phyloP scores from a whole-genome alignment of 2,329 filamentous ascomycete genomes.

The Dactylonectria estremocensis region DNA sequence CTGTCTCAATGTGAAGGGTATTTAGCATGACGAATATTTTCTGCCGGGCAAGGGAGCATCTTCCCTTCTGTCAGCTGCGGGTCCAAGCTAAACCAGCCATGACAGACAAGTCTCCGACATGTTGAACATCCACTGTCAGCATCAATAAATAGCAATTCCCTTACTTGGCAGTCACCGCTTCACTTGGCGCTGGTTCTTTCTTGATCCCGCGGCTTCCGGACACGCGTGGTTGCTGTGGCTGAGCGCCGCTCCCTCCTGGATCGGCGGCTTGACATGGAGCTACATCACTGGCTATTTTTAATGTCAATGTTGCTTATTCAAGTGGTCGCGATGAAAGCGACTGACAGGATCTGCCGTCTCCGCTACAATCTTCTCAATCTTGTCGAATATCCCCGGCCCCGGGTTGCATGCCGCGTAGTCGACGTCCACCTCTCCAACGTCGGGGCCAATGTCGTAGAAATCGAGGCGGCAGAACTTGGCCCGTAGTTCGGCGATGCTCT shows the following conservation, averaged over 20 bases:
- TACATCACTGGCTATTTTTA: background rate
- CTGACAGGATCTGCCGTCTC: conserved; percentile 27
- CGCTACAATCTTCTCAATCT: conserved; percentile 36
- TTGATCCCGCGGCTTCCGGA: background rate
- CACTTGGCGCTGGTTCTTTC: background rate
- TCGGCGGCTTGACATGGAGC: background rate
- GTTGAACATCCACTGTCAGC: background rate
- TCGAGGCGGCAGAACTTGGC: conserved; percentile 40
- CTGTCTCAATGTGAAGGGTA: background rate
- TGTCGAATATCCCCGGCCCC: conserved; percentile 33
- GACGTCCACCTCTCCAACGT: conserved; percentile 14
- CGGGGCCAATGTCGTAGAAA: conserved; percentile 46
- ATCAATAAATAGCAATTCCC: background rate
- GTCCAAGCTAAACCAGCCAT: background rate
- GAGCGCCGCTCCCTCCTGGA: background rate
- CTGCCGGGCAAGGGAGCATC: background rate
- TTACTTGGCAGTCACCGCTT: background rate
- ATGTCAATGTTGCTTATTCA: conserved; percentile 6
- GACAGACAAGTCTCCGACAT: background rate
- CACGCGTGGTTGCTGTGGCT: background rate
- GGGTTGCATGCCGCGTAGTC: conserved; percentile 43
- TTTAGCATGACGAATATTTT: background rate
- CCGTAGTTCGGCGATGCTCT: conserved; percentile 42
- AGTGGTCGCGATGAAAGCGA: conserved; percentile 15
- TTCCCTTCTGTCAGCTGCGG: background rate